Evolutionary conservation across 2,329 filamentous ascomycete genomes (phyloP).

Genomic region (Ascochyta viciae-villosae): DNA sequence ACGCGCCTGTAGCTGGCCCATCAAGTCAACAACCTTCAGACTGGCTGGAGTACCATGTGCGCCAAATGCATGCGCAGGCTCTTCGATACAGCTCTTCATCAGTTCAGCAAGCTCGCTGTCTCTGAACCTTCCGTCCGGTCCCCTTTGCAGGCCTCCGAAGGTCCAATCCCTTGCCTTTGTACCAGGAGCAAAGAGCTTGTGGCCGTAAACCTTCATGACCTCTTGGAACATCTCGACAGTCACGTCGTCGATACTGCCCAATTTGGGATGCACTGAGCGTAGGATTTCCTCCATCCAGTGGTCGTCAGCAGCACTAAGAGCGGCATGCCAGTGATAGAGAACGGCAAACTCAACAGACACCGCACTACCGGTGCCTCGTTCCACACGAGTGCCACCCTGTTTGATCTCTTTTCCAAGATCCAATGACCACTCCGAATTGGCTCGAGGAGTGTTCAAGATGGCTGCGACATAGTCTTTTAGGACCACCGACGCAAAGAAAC

Average conservation of each 20-base stretch:
- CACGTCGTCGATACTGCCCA: conserved; percentile 37
- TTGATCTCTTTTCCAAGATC: conserved; percentile 71
- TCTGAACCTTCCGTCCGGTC: conserved; percentile 69
- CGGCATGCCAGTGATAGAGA: conserved; percentile 85
- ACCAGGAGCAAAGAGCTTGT: conserved; percentile 63
- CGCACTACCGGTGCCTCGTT: conserved; percentile 75
- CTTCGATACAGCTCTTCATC: conserved; percentile 70
- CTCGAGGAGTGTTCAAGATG: conserved; percentile 74
- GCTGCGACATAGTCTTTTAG: conserved; percentile 81
- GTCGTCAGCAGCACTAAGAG: conserved; percentile 76
- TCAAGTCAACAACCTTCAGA: conserved; percentile 76
- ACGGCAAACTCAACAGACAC: conserved; percentile 89
- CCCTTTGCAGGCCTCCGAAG: conserved; percentile 71
- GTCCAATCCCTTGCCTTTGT: conserved; percentile 69
- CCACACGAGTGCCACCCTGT: conserved; percentile 64
- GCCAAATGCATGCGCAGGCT: conserved; percentile 64
- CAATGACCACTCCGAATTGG: conserved; percentile 79
- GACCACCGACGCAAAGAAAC: conserved; percentile 67
- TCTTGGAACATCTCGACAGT: conserved; percentile 48
- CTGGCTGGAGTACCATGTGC: conserved; percentile 74
- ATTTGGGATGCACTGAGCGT: conserved; percentile 32
- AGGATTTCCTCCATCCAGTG: conserved; percentile 73
- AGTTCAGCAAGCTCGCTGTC: conserved; percentile 79
- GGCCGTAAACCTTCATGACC: conserved; percentile 43
- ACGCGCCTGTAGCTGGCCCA: conserved; percentile 78